Evolutionary conservation across 805 yeast species (phyloP), one percentile per base, ranked within the genome.

Genomic region (Tetrapisispora fleetii): DNA sequence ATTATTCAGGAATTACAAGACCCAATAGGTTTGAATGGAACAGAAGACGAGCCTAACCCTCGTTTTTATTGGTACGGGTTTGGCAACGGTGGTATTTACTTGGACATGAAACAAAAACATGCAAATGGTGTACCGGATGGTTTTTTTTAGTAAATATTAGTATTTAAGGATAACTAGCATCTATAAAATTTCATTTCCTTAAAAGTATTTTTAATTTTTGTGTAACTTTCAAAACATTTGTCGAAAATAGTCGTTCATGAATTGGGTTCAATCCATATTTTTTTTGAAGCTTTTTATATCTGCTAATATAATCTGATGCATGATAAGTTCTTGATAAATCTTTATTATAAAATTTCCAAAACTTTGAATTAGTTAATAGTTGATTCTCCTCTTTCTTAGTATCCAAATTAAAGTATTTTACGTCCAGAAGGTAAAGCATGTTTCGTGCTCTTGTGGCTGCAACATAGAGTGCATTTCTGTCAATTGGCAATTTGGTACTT

Each of bases 61-160:
- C 53, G 46, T 21, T 59, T 46, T 44, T 56, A 57, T 59, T 73
- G 87, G 87, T 55, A 67, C 50, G 77, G 76, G 27, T 73, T 65
- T 43, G 72, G 71, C 28, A 66, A 68, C 45, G 78, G 78, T 44
- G 80, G 71, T 61, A 59, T 81, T 64, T 71, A 71, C 62, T 45
- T 75, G 54, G 63, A 72, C 56, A 52, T 65, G 52, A 45, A 67
- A 52, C 50, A 65, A 67, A 69, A 74, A 46, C 88, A 81, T 54
- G 96, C 96, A 0, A 76, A 76, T 52, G 96, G 95, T 8, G 96
- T 88, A 13, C 96, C 96, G 1, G 84, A 82, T 47, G 95, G 95
- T 8, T 89, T 89, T 64, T 78, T 16, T 28, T 18, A 17, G 18
- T 19, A 22, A 17, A 27, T 43, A 9, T 22, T 33, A n/a, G 13